Evolutionary conservation across 352 stramenopile genomes (phyloP).

Genomic region (Phytopythium boreale): DNA sequence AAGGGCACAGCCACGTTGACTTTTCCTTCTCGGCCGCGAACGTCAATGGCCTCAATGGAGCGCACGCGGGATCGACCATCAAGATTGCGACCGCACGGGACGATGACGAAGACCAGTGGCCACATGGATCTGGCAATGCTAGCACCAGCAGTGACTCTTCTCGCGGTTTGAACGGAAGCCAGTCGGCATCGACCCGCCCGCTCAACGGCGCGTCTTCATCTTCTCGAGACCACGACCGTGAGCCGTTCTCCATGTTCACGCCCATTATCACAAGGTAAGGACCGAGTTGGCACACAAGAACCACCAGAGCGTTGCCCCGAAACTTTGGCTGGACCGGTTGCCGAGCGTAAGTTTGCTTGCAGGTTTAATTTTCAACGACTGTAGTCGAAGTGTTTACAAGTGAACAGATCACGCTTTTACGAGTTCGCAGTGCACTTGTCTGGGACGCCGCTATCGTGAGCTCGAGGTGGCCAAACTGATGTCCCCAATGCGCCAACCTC

Average conservation of each 20-base stretch:
- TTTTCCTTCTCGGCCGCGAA: conserved; percentile 5
- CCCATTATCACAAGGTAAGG: conserved; percentile 83
- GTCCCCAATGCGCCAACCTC: too few relatives aligned
- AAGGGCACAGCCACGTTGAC: not conserved
- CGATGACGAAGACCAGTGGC: conserved; percentile 15
- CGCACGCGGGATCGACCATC: not conserved
- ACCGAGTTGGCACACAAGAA: not conserved
- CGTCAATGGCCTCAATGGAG: conserved; percentile 21
- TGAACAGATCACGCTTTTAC: too few relatives aligned
- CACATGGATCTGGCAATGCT: not conserved
- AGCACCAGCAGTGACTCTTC: not conserved
- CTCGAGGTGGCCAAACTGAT: not conserved
- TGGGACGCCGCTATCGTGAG: too few relatives aligned
- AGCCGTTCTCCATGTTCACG: conserved; percentile 83
- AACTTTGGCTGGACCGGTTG: not conserved
- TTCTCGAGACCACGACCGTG: conserved; percentile 16
- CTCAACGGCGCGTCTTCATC: not conserved
- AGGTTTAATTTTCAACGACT: not conserved
- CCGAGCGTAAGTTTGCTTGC: not conserved
- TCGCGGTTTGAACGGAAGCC: conserved; percentile 7
- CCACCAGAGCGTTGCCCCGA: not conserved
- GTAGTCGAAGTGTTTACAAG: not conserved
- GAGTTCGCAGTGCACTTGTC: too few relatives aligned
- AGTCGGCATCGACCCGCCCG: conserved; percentile 14
- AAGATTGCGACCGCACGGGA: conserved; percentile 14